Conservation (phyloP, 108 stramenopile genomes). For the Skeletonema menzelii region DNA sequence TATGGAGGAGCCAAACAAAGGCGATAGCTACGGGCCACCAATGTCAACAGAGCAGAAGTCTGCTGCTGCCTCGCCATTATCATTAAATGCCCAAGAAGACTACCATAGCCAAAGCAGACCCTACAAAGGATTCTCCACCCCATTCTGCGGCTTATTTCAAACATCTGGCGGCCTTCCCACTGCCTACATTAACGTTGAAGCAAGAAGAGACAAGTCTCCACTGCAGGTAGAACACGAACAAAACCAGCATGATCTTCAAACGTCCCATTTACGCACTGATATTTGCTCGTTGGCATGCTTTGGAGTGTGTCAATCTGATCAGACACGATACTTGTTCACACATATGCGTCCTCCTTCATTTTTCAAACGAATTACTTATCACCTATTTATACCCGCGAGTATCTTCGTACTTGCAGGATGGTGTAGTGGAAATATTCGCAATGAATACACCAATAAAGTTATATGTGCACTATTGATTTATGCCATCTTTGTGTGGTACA, state of each 20-base stretch:
- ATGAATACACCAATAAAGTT: slow-evolving; percentile 56
- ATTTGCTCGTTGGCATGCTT: slow-evolving; percentile 76
- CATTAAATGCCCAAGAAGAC: not conserved
- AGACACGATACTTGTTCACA: slow-evolving; percentile 70
- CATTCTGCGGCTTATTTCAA: not conserved
- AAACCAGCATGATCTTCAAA: slow-evolving; percentile 9
- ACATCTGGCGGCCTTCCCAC: not conserved
- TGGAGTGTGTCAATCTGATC: slow-evolving; percentile 71
- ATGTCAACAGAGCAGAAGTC: too few species aligned
- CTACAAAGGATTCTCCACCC: not conserved
- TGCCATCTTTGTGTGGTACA: slow-evolving; percentile 49
- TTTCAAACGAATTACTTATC: slow-evolving; percentile 51
- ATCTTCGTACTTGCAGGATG: slow-evolving; percentile 67
- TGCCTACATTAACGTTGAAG: not conserved
- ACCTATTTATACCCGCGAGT: slow-evolving; percentile 53
- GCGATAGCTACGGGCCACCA: too few species aligned
- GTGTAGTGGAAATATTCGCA: slow-evolving; percentile 56
- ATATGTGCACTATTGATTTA: slow-evolving; percentile 50
- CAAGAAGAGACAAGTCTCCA: not conserved
- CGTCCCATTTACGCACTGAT: slow-evolving; percentile 55
- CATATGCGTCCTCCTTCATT: slow-evolving; percentile 58
- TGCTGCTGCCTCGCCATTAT: too few species aligned
- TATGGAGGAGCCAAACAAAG: too few species aligned
- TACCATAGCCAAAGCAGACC: not conserved
- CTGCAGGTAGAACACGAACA: not conserved